These are phyloP conservation scores for Fraxinus baroniana DNA, from an alignment of 305 asterid genomes.

Conservation along the genomic window DNA sequence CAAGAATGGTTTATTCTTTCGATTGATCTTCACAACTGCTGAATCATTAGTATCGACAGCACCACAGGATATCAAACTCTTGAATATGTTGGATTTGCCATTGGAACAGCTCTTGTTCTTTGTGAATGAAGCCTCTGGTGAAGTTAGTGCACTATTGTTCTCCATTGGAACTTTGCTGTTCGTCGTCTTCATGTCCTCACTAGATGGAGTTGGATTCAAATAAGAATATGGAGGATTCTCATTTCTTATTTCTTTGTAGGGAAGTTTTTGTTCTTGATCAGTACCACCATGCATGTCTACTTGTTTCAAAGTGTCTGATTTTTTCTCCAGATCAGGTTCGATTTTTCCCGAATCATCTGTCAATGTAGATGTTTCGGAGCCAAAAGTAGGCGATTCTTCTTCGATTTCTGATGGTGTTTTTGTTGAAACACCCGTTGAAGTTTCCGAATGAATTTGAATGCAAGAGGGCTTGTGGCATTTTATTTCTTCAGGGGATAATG, in stretches of 20 bases:
- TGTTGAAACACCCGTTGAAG: conserved; percentile 29
- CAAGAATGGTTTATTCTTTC: conserved; percentile 29
- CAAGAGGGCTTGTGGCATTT: conserved; percentile 16
- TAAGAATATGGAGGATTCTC: not conserved
- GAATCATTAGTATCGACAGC: conserved; percentile 63
- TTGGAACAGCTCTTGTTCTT: conserved; percentile 46
- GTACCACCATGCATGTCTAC: not conserved
- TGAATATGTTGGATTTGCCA: conserved; percentile 28
- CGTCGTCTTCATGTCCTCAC: conserved; percentile 32
- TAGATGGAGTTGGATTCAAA: not conserved
- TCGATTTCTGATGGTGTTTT: conserved; percentile 54
- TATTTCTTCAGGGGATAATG: conserved; percentile 6
- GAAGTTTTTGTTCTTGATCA: conserved; percentile 19
- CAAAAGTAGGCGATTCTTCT: conserved; percentile 53
- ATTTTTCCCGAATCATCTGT: conserved; percentile 47
- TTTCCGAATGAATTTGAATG: conserved; percentile 26
- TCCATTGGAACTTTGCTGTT: conserved; percentile 17
- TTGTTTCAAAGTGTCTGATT: not conserved
- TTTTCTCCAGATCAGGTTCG: conserved; percentile 26
- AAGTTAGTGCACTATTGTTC: conserved; percentile 21
- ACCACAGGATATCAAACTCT: conserved; percentile 68
- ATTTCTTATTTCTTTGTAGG: not conserved
- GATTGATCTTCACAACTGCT: conserved; percentile 36
- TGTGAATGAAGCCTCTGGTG: conserved; percentile 15
- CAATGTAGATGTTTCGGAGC: conserved; percentile 66